Percentiles rank a stretch among this genome's conserved stretches.
Evolutionary conservation across 2,329 filamentous ascomycete genomes (phyloP).

Genomic region (Monosporascus sp.): DNA sequence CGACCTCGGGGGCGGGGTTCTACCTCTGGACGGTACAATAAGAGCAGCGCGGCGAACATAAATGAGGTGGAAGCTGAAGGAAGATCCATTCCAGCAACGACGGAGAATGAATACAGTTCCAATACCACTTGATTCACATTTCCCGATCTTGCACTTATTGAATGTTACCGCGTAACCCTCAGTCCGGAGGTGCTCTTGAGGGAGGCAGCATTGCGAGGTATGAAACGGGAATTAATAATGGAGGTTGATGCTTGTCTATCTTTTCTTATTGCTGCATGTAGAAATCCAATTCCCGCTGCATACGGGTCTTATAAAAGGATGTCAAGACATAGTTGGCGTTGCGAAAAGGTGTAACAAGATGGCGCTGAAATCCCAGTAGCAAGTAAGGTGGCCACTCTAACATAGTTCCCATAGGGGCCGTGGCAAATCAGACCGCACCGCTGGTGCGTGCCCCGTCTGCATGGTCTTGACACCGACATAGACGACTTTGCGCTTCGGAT

Average conservation of each 20-base stretch:
- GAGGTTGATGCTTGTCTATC: neutral
- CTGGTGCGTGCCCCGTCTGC: conserved; percentile 20
- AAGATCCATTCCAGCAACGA: too few species aligned
- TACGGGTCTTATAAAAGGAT: too few species aligned
- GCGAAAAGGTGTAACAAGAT: neutral
- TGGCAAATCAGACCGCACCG: conserved; percentile 40
- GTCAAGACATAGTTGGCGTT: neutral
- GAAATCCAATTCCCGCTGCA: too few species aligned
- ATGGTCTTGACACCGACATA: conserved; percentile 69
- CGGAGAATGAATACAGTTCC: too few species aligned
- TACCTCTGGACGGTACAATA: too few species aligned
- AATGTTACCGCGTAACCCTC: too few species aligned
- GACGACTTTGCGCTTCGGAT: conserved; percentile 69
- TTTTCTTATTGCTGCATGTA: neutral
- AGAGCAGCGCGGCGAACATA: too few species aligned
- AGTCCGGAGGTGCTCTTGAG: neutral
- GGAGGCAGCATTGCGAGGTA: neutral
- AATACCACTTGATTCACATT: too few species aligned
- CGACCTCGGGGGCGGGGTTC: too few species aligned
- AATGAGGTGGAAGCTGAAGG: too few species aligned
- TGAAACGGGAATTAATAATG: neutral
- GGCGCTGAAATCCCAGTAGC: neutral
- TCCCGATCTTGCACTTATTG: too few species aligned
- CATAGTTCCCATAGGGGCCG: conserved; percentile 61
- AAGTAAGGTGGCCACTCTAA: conserved; percentile 23